phyloP scores from a whole-genome alignment of 1,284 basidiomycete genomes.

The Flammula alnicola region DNA sequence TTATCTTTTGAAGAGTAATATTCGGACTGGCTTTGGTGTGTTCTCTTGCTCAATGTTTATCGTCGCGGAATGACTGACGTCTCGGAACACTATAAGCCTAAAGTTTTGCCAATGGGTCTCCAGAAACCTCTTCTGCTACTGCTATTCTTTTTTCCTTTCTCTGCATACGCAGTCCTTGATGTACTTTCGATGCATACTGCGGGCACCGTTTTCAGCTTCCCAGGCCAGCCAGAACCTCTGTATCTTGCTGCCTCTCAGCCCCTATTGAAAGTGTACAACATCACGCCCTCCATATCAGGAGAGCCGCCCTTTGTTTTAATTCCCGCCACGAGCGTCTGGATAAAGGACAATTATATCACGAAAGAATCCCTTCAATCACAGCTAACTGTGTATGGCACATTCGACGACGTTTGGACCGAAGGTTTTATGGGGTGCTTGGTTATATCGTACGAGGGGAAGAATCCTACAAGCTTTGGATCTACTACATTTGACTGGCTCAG shows the following conservation, averaged over 20 bases:
- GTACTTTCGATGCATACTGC: conserved; percentile 19
- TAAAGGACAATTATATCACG: conserved; percentile 29
- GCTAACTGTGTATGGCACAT: conserved; percentile 23
- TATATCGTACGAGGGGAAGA: conserved; percentile 29
- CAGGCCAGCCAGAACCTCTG: background rate
- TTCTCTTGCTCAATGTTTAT: no score
- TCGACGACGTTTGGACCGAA: conserved; percentile 39
- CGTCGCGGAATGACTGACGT: no score
- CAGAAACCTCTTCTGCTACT: background rate
- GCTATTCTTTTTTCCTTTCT: conserved; percentile 1
- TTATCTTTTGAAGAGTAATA: no score
- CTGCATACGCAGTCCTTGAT: conserved; percentile 21
- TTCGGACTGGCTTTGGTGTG: no score
- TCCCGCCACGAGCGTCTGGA: conserved; percentile 30
- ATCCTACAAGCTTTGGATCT: conserved; percentile 27
- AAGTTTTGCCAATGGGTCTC: background rate
- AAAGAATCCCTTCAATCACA: conserved; percentile 29
- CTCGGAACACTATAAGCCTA: no score
- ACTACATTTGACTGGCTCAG: conserved; percentile 30
- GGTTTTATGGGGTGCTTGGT: conserved; percentile 32
- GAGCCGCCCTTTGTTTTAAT: no score
- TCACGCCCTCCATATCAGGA: no score
- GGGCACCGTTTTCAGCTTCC: conserved; percentile 29
- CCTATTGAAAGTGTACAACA: background rate
- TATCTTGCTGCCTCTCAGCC: conserved; percentile 15